Evolutionary conservation across 805 yeast species (phyloP).

Genomic region (Yamadazyma takamatsuzukensis): DNA sequence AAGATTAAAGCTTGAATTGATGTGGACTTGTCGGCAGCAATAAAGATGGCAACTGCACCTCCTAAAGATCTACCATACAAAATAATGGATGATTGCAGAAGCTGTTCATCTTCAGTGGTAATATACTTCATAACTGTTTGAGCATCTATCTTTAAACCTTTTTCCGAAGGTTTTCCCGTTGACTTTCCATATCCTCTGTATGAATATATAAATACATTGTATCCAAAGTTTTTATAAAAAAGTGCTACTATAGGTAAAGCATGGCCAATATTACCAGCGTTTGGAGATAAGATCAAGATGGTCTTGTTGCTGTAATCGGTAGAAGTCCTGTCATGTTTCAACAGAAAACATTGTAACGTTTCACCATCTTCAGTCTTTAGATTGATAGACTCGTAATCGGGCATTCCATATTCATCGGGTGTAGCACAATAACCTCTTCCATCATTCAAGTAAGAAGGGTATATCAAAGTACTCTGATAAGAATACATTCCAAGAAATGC

Average conservation of each 20-base stretch:
- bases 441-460: conserved; percentile 77
- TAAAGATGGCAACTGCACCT: conserved; percentile 88
- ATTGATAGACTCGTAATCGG: conserved; percentile 52
- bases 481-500: conserved; percentile 53
- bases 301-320: conserved; percentile 56
- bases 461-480: conserved; percentile 66
- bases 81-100: conserved; percentile 51
- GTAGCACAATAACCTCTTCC: conserved; percentile 71
- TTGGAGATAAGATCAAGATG: conserved; percentile 77
- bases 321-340: conserved; percentile 45
- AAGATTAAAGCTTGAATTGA: conserved; percentile 62
- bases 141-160: conserved; percentile 80
- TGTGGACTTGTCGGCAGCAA: conserved; percentile 57
- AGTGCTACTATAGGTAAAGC: conserved; percentile 75
- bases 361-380: conserved; percentile 70
- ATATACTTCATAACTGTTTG: conserved; percentile 63
- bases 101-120: conserved; percentile 45
- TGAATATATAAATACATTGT: conserved; percentile 80
- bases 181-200: conserved; percentile 90
- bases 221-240: conserved; percentile 57
- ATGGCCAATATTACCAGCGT: conserved; percentile 95
- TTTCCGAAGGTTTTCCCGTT: conserved; percentile 71
- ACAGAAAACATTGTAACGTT: conserved; percentile 58
- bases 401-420: conserved; percentile 67
- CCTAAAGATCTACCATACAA: conserved; percentile 90